Evolutionary conservation across 2,329 filamentous ascomycete genomes (phyloP), one percentile per base, ranked within the genome.

Genomic region (Phyllosticta paracitricarpa): DNA sequence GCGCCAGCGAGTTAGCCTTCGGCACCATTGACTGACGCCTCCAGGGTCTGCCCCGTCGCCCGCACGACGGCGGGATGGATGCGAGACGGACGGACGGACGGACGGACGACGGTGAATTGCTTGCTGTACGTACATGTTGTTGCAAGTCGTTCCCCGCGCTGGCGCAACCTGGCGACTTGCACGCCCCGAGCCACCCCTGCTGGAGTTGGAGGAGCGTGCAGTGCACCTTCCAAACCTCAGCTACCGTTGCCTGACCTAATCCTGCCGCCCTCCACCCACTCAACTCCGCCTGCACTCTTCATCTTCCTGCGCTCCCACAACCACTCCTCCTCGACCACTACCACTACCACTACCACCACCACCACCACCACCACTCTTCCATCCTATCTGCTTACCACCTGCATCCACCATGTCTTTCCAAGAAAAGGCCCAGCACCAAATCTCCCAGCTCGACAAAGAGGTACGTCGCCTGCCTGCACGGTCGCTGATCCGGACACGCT

Each of bases 371-470:
- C 53, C 57, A 59, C 58, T 22, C 19, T 22, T 22, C 19, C 19
- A 22, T 22, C 19, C 19, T 22, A 22, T 22, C 19, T 2, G 19
- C 19, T 22, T 22, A 22, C 28, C 28, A 2, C 7, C 28, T 30
- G 28, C 28, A 30, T 7, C 9, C 76, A 83, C 71, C 69, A 91
- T 91, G 87, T 87, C 86, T 76, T 81, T 86, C 69, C 88, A 91
- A 77, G 88, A 91, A 70, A 86, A 86, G 76, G 84, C 87, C 67
- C 87, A 91, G 76, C 82, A 88, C 71, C 87, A 90, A 72, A 82
- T 94, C 73, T 83, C 84, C 69, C 83, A 87, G 79, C 86, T 95
- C 78, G 90, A 95, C 79, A 87, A 86, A 73, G 89, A 91, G 86
- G 89, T 92, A 78, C 67, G 84, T 63, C n/a, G 26, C n/a, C 55